Conservation (phyloP, 2,329 filamentous ascomycete species). For the Magnaporthales sp. region DNA sequence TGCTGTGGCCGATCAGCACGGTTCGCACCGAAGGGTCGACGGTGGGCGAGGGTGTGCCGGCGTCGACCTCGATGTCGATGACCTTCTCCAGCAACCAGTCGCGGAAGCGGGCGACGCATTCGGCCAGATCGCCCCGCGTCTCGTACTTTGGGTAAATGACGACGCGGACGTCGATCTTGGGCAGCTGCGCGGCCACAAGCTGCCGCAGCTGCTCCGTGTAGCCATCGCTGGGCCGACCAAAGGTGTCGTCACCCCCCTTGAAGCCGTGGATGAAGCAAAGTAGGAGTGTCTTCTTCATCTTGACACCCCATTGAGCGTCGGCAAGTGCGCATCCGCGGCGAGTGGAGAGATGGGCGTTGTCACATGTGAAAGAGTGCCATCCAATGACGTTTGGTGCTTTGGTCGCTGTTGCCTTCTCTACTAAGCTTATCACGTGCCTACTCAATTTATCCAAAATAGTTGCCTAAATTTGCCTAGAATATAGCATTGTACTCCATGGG, state of each 20-base stretch:
- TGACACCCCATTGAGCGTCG: constrained; percentile 16
- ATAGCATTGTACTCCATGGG: not conserved
- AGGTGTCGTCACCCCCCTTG: constrained; percentile 77
- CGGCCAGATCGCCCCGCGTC: constrained; percentile 66
- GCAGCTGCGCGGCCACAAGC: constrained; percentile 56
- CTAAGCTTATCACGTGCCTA: not conserved
- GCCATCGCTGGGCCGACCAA: constrained; percentile 46
- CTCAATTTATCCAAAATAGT: not conserved
- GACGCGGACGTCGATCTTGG: constrained; percentile 57
- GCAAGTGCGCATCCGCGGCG: not conserved
- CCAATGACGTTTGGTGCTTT: not conserved
- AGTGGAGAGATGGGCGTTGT: not conserved
- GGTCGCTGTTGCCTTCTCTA: not conserved
- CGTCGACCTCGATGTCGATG: constrained; percentile 86
- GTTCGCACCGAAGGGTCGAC: constrained; percentile 78
- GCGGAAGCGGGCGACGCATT: constrained; percentile 64
- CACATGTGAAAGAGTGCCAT: not conserved
- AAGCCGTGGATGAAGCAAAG: constrained; percentile 85
- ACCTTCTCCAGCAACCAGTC: constrained; percentile 86
- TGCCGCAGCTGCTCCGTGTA: constrained; percentile 67
- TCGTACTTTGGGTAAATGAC: constrained; percentile 75
- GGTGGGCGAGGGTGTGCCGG: constrained; percentile 71
- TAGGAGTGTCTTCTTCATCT: constrained; percentile 70
- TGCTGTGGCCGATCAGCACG: constrained; percentile 79
- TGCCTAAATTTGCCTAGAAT: not conserved